Evolutionary conservation across 768 basidiomycete genomes (phyloP).

Genomic region (Leucocoprinus birnbaumii): DNA sequence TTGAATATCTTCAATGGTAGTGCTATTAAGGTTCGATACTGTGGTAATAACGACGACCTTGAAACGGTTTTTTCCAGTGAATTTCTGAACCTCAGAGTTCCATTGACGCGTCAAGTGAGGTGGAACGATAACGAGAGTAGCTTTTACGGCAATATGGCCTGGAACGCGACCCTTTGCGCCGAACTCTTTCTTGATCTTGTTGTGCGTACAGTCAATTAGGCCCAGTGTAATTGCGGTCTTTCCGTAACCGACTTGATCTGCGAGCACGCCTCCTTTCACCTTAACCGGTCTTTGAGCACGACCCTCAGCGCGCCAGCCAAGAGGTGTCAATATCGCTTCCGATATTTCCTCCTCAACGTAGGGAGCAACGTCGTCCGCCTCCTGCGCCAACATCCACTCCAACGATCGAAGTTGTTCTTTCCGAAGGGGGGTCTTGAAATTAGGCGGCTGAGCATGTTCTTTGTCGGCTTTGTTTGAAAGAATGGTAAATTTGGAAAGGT

Average conservation of each 20-base stretch:
- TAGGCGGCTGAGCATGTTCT: slow-evolving; percentile 72
- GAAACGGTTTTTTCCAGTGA: slow-evolving; percentile 56
- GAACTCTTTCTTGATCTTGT: slow-evolving; percentile 57
- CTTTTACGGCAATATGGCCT: slow-evolving; percentile 78
- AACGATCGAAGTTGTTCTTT: slow-evolving; percentile 88
- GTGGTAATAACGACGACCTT: slow-evolving; percentile 66
- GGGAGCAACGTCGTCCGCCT: slow-evolving; percentile 56
- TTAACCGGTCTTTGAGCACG: slow-evolving; percentile 74
- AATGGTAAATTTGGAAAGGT: slow-evolving; percentile 64
- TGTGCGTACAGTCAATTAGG: slow-evolving; percentile 71
- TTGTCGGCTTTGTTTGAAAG: slow-evolving; percentile 73
- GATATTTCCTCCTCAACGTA: slow-evolving; percentile 95
- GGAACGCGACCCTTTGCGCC: slow-evolving; percentile 40
- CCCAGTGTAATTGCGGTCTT: slow-evolving; percentile 95
- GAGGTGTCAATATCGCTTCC: slow-evolving; percentile 79
- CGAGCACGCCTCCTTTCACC: slow-evolving; percentile 87
- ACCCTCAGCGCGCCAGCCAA: slow-evolving; percentile 95
- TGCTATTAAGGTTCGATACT: slow-evolving; percentile 65
- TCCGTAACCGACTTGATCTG: slow-evolving; percentile 96
- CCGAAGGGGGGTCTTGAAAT: slow-evolving; percentile 72
- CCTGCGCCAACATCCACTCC: slow-evolving; percentile 89
- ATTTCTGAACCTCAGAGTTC: slow-evolving; percentile 83
- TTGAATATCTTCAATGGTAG: slow-evolving; percentile 70
- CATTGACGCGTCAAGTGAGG: slow-evolving; percentile 90
- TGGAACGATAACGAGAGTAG: slow-evolving; percentile 82